These are phyloP conservation scores for Pistacia vera DNA, from an alignment of 345 rosid species.

Conservation along the genomic window DNA sequence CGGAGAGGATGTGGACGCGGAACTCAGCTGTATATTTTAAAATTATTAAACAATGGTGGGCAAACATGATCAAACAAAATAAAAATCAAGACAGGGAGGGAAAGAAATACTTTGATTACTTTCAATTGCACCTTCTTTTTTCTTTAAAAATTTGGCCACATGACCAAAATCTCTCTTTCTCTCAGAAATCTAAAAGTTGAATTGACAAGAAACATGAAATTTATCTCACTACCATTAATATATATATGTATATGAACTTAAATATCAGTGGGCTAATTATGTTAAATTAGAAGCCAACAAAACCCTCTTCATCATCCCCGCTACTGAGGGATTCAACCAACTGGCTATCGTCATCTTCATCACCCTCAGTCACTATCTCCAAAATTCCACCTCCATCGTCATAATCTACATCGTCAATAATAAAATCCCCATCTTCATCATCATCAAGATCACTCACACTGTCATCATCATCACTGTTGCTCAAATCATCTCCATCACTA, in stretches of 20 bases:
- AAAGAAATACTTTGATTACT: neutral
- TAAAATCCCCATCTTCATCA: slow-evolving; percentile 56
- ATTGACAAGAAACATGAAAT: slow-evolving; percentile 9
- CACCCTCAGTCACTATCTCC: slow-evolving; percentile 61
- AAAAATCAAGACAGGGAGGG: neutral
- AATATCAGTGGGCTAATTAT: too few species aligned
- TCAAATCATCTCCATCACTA: slow-evolving; percentile 69
- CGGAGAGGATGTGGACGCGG: slow-evolving; percentile 79
- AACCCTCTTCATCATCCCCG: slow-evolving; percentile 74
- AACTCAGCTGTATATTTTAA: slow-evolving; percentile 21
- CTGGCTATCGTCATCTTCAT: slow-evolving; percentile 66
- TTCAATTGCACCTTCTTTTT: neutral
- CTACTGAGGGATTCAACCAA: slow-evolving; percentile 78
- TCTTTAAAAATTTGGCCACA: neutral
- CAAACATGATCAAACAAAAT: too few species aligned
- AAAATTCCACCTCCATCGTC: slow-evolving; percentile 64
- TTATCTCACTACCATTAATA: slow-evolving; percentile 24
- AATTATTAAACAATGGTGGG: too few species aligned
- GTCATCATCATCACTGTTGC: slow-evolving; percentile 65
- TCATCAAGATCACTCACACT: slow-evolving; percentile 64
- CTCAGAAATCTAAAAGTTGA: neutral
- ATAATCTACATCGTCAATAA: slow-evolving; percentile 54
- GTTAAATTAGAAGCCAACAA: slow-evolving; percentile 38
- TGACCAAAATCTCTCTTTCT: neutral
- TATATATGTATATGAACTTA: too few species aligned